Evolutionary conservation across 2,329 filamentous ascomycete genomes (phyloP).

Genomic region (Apiospora kogelbergensis): DNA sequence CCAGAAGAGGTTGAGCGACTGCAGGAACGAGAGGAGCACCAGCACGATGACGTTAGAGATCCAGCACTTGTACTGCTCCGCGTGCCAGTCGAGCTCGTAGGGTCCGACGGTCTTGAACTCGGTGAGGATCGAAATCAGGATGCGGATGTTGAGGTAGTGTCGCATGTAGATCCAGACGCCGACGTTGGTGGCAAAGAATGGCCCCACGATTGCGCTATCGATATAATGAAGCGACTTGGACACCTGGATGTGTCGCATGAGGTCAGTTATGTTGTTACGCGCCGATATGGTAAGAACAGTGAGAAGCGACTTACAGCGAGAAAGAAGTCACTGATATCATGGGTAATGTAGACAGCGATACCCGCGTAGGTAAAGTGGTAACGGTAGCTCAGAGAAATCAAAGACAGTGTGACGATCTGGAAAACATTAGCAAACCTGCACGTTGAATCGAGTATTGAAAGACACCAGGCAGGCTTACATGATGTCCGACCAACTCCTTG

Average conservation of each 20-base stretch:
- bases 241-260: not conserved
- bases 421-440: not conserved
- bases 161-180: conserved; percentile 7
- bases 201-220: not conserved
- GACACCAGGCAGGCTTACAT: conserved; percentile 44
- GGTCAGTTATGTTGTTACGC: not conserved
- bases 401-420: not conserved
- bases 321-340: conserved; percentile 3
- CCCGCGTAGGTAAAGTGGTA: conserved; percentile 2
- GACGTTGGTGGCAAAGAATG: not conserved
- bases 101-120: conserved; percentile 6
- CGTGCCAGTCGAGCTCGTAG: not conserved
- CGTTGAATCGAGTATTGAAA: not conserved
- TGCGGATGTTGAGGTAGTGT: conserved; percentile 7
- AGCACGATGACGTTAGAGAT: not conserved
- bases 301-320: conserved; percentile 14
- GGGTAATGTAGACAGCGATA: not conserved
- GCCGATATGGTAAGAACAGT: not conserved
- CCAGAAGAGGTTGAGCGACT: conserved; percentile 4
- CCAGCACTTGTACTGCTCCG: conserved; percentile 7
- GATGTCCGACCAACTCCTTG: conserved; percentile 48
- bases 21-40: not conserved
- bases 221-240: conserved; percentile 6
- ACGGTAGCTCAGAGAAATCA: not conserved
- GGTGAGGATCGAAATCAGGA: not conserved